phyloP scores from a whole-genome alignment of 1,284 basidiomycete genomes.

The Mycosarcoma mackinlayi region DNA sequence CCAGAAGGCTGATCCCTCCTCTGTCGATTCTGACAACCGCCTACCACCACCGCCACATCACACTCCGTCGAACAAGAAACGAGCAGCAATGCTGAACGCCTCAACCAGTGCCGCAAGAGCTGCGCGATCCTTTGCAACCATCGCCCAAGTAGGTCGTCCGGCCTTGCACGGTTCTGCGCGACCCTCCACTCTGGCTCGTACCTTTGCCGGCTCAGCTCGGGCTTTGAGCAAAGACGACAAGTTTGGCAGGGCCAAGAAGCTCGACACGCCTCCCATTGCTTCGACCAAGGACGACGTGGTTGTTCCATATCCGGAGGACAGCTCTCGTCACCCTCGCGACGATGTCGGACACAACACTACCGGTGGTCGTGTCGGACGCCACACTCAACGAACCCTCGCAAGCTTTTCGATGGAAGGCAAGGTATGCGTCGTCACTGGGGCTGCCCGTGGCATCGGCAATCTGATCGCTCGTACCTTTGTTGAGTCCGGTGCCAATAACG shows the following conservation, averaged over 20 bases:
- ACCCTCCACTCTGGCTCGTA: constrained; percentile 14
- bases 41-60: constrained; percentile 9
- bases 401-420: constrained; percentile 70
- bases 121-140: constrained; percentile 15
- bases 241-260: constrained; percentile 29
- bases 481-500: constrained; percentile 83
- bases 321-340: constrained; percentile 45
- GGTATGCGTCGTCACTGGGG: constrained; percentile 94
- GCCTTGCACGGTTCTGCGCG: constrained; percentile 7
- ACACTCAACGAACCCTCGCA: constrained; percentile 57
- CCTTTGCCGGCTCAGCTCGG: constrained; percentile 35
- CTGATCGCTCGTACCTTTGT: constrained; percentile 77
- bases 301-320: constrained; percentile 38
- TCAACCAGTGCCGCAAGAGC: constrained; percentile 23
- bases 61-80: not conserved
- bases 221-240: constrained; percentile 23
- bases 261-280: constrained; percentile 29
- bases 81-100: constrained; percentile 13
- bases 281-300: constrained; percentile 40
- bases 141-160: constrained; percentile 18
- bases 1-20: not conserved
- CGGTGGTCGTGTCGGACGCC: constrained; percentile 51
- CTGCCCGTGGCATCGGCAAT: constrained; percentile 77
- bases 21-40: not conserved
- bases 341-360: constrained; percentile 60